Conservation (phyloP, 805 yeast genomes). For the Schwanniomyces occidentalis region DNA sequence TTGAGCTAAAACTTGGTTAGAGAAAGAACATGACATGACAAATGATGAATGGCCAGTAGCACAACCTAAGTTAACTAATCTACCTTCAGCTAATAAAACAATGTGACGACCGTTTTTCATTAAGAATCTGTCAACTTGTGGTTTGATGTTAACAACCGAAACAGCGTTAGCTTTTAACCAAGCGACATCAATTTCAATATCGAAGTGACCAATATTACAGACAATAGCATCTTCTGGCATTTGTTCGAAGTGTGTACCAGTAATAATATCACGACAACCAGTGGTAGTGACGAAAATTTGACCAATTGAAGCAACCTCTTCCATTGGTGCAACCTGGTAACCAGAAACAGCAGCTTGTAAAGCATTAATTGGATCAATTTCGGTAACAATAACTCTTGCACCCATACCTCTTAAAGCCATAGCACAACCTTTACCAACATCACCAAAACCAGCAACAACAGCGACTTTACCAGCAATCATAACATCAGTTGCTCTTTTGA, state of each 20-base stretch:
- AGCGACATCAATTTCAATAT: constrained; percentile 98
- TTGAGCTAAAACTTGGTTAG: constrained; percentile 99
- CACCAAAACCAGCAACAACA: constrained; percentile 99
- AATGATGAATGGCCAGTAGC: constrained; percentile 99
- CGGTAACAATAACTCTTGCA: constrained; percentile 96
- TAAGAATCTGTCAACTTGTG: constrained; percentile 97
- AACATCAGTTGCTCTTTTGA: constrained; percentile 99
- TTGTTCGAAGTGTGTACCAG: constrained; percentile 76
- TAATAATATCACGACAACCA: constrained; percentile 98
- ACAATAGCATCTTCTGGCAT: constrained; percentile 99
- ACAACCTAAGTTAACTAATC: constrained; percentile 98
- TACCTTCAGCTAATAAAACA: constrained; percentile 97
- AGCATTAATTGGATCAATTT: constrained; percentile 98
- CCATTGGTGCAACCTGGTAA: constrained; percentile 94
- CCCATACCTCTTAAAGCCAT: constrained; percentile 99
- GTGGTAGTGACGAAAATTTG: constrained; percentile 99
- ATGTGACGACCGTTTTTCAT: constrained; percentile 87
- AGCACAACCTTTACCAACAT: constrained; percentile 99
- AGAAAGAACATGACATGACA: constrained; percentile 99
- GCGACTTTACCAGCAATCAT: constrained; percentile 99
- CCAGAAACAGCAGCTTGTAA: constrained; percentile 99
- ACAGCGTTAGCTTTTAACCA: constrained; percentile 95
- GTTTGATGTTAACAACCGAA: constrained; percentile 95
- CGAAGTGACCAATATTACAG: constrained; percentile 99
- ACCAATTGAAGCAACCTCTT: constrained; percentile 88